Base-by-base conservation (phyloP, 1,139 yeast genomes). In the Saccharomycopsis crataegensis region DNA sequence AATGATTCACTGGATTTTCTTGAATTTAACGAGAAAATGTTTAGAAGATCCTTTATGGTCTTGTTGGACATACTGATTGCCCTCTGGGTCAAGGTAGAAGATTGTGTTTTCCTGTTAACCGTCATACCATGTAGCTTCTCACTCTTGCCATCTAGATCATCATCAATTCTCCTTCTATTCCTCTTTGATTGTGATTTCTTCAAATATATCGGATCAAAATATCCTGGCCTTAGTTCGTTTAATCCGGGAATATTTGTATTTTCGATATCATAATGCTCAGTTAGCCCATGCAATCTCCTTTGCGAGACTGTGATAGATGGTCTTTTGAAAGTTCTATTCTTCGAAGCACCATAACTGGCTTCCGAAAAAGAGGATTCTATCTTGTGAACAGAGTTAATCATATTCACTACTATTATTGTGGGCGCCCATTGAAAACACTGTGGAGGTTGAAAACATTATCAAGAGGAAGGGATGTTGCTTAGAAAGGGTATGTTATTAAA, bases 201-300 rank as follows among this genome's bases (percentile, higher is more conserved):
- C n/a, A 68, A 64, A 57, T 68, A 76, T 1, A 70, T 64, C 0
- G 79, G 74, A 58, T 76, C 79, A 57, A 76, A 76, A 59, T 72
- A 75, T 2, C 79, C 79, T 52, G 73, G 73, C 57, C 80, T 64
- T 31, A 73, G 59, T 58, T 76, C 80, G 52, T 73, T 74, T 16
- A 75, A 53, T 1, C 68, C 71, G 56, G 65, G 72, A 41, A 67
- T 66, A 2, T 67, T 59, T 46, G 67, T 58, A 34, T 60, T 55
- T 8, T 63, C 68, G n/a, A 67, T 49, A 0, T 60, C 58, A 17
- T 65, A 63, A 58, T 68, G 67, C 58, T 6, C 32, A 14, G 64
- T 61, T 28, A 70, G 60, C 42, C 64, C 62, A 16, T 62, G 61
- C 22, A 71, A 59, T 50, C 64, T 61, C 51, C 68, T 45, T 53